A percentile compares a stretch with the other conserved stretches of the same genome.
phyloP scores from a whole-genome alignment of 2,329 filamentous ascomycete species.

The Ophiostoma himal-ulmi region DNA sequence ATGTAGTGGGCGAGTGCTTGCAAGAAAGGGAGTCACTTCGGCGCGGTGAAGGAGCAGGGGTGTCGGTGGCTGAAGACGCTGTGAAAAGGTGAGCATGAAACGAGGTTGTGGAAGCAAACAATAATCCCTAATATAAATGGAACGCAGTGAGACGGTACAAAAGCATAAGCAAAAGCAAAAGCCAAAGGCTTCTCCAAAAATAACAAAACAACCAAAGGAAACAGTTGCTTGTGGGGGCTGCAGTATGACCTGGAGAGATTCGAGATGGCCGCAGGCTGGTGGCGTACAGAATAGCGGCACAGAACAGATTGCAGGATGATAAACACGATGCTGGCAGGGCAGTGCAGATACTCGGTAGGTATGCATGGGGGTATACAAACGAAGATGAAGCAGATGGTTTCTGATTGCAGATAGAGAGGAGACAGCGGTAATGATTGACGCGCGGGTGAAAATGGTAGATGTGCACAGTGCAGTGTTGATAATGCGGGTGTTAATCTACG shows the following conservation, averaged over 20 bases:
- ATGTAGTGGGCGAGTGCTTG: neutral
- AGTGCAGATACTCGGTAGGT: neutral
- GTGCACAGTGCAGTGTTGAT: neutral
- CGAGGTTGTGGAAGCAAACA: neutral
- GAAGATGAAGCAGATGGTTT: neutral
- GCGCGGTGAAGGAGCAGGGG: neutral
- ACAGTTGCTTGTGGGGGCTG: neutral
- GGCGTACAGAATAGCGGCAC: slow-evolving; percentile 17
- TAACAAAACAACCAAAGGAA: neutral
- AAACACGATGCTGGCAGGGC: slow-evolving; percentile 16
- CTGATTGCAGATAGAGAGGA: no score
- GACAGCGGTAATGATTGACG: no score
- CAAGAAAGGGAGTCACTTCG: no score
- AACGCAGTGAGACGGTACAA: neutral
- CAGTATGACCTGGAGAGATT: slow-evolving; percentile 1
- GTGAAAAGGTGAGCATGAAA: slow-evolving; percentile 3
- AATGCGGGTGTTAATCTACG: neutral
- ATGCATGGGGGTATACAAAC: neutral
- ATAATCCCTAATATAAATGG: neutral
- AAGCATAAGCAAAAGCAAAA: neutral
- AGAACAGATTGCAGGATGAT: slow-evolving; percentile 20
- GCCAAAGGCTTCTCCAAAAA: neutral
- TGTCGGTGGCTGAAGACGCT: neutral
- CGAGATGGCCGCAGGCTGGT: slow-evolving; percentile 9
- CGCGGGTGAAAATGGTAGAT: no score